Base-by-base conservation (phyloP, 257 asterid species). In the Solanum rostratum region DNA sequence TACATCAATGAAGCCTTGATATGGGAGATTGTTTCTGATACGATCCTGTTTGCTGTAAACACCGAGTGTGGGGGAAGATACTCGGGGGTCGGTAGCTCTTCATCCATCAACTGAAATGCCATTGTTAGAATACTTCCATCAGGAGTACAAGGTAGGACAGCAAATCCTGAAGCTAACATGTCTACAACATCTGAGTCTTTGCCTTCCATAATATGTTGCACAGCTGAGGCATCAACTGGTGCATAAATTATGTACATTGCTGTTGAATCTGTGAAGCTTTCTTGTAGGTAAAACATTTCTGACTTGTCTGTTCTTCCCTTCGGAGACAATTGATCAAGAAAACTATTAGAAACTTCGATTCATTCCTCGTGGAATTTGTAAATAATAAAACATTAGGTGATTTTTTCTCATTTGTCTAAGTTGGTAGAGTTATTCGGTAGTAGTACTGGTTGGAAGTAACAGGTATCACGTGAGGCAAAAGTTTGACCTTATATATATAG, bases 151-250 rank as follows among this genome's bases (percentile, higher is more conserved):
- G 93, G 93, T 13, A 91, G 79, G 66, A 92, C 84, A 18, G 84
- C 82, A 71, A 92, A 86, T 33, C 95, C 94, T 7, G 91, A 87
- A 16, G 94, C 90, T 78, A 91, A 80, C 55, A 91, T 85, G 33
- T 85, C 86, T 20, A 90, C 93, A 53, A 55, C 3, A 39, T 91
- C 93, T 10, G 85, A 46, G 78, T 86, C 62, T 49, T 88, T 85
- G 19, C 94, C 93, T 79, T 87, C 88, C 87, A 84, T 27, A 52
- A 91, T 85, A 24, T 84, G 83, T 15, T 89, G 81, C 88, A 88
- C 84, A 10, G 90, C 84, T 5, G 85, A 80, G 50, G 73, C 13
- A 79, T 92, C 91, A 7, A 92, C 27, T 10, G 95, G 95, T 39
- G 91, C 87, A 27, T 88, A 88, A 13, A 83, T 86, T 10, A 90